Percentiles rank a stretch among this genome's conserved stretches.
Conservation (phyloP, 805 yeast genomes). For the Schwanniomyces pseudopolymorphus region DNA sequence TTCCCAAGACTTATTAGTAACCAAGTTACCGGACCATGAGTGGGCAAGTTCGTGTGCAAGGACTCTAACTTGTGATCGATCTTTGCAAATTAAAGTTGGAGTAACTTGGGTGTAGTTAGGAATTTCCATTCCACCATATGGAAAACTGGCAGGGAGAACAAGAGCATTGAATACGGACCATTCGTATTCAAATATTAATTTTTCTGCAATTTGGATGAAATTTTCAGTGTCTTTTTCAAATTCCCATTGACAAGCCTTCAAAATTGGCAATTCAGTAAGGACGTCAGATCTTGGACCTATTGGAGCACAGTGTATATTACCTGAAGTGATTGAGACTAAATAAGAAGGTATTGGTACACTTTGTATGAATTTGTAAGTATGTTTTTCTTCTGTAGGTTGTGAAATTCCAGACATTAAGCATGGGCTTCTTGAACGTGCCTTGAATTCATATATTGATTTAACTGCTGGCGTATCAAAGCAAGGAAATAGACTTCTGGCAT, state of each 20-base stretch:
- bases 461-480: slow-evolving; percentile 38
- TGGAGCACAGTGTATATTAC: slow-evolving; percentile 26
- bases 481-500: slow-evolving; percentile 36
- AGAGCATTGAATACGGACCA: slow-evolving; percentile 35
- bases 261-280: slow-evolving; percentile 25
- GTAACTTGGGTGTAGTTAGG: slow-evolving; percentile 36
- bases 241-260: slow-evolving; percentile 33
- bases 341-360: slow-evolving; percentile 37
- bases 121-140: slow-evolving; percentile 41
- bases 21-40: slow-evolving; percentile 39
- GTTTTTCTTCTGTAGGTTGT: slow-evolving; percentile 7
- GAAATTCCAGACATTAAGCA: slow-evolving; percentile 34
- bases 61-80: slow-evolving; percentile 33
- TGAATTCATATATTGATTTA: slow-evolving; percentile 25
- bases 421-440: slow-evolving; percentile 23
- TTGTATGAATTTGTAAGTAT: slow-evolving; percentile 25
- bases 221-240: slow-evolving; percentile 35
- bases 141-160: slow-evolving; percentile 31
- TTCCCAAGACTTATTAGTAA: slow-evolving; percentile 36
- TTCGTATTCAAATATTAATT: slow-evolving; percentile 31
- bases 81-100: slow-evolving; percentile 32
- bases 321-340: slow-evolving; percentile 34
- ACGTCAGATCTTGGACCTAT: slow-evolving; percentile 36
- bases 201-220: slow-evolving; percentile 34
- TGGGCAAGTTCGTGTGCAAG: slow-evolving; percentile 40